Conservation (phyloP, 768 basidiomycete genomes). For the Thelephora aurantiotincta region DNA sequence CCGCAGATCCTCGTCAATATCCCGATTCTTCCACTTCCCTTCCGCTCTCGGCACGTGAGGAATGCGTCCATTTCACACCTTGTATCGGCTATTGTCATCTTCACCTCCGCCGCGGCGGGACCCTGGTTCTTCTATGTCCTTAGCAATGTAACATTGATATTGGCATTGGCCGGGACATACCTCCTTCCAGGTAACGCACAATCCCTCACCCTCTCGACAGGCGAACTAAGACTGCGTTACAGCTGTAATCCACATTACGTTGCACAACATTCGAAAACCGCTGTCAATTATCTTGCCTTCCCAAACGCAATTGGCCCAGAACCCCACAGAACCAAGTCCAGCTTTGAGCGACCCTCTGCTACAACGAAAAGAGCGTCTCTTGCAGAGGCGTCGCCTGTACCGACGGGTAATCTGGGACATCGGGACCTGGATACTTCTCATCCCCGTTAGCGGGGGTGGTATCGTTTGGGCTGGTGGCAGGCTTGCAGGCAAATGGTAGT, state of each 20-base stretch:
- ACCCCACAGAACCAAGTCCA: conserved; percentile 14
- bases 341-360: conserved; percentile 53
- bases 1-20: conserved; percentile 45
- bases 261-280: conserved; percentile 76
- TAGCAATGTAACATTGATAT: conserved; percentile 33
- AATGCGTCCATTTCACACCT: conserved; percentile 33
- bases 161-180: conserved; percentile 43
- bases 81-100: conserved; percentile 25
- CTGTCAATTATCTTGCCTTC: conserved; percentile 71
- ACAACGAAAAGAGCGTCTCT: conserved; percentile 70
- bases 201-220: background rate
- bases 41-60: conserved; percentile 22
- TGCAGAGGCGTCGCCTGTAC: conserved; percentile 63
- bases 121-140: conserved; percentile 22
- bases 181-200: conserved; percentile 38
- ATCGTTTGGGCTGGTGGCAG: conserved; percentile 44
- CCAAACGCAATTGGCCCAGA: conserved; percentile 11
- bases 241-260: conserved; percentile 67
- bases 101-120: conserved; percentile 33
- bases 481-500: conserved; percentile 37
- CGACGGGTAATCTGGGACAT: conserved; percentile 73
- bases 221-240: conserved; percentile 1
- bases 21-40: conserved; percentile 36
- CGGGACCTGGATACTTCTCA: conserved; percentile 62
- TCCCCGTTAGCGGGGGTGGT: conserved; percentile 43